Percentiles rank a stretch among this genome's conserved stretches.
Evolutionary conservation across 164 flowering plant genomes (phyloP).

Genomic region (Berberis vulgaris): DNA sequence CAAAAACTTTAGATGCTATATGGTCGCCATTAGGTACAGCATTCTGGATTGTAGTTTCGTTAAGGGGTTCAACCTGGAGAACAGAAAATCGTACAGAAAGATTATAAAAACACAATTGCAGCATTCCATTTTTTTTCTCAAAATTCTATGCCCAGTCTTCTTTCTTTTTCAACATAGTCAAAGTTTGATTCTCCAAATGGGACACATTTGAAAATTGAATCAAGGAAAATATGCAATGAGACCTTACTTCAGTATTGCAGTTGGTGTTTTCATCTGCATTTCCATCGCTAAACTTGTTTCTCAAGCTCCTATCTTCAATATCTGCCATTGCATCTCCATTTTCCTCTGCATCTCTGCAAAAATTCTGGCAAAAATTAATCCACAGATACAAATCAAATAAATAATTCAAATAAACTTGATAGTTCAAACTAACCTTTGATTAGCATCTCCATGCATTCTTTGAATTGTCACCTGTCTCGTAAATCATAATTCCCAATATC

Average conservation of each 20-base stretch:
- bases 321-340: slow-evolving; percentile 28
- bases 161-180: too few species aligned
- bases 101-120: background rate
- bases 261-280: slow-evolving; percentile 26
- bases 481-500: background rate
- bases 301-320: slow-evolving; percentile 31
- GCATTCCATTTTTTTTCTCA: too few species aligned
- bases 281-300: slow-evolving; percentile 5
- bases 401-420: background rate
- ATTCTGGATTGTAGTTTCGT: slow-evolving; percentile 16
- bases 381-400: background rate
- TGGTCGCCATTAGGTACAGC: slow-evolving; percentile 27
- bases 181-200: background rate
- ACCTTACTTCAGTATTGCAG: slow-evolving; percentile 39
- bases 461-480: slow-evolving; percentile 61
- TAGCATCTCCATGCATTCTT: slow-evolving; percentile 43
- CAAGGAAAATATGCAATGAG: slow-evolving; percentile 7
- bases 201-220: background rate
- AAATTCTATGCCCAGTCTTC: too few species aligned
- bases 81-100: background rate
- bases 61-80: slow-evolving; percentile 31
- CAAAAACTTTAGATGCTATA: slow-evolving; percentile 50
- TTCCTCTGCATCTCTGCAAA: slow-evolving; percentile 42
- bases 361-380: background rate
- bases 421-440: slow-evolving; percentile 36